Conservation (phyloP, 2,329 filamentous ascomycete genomes). For the Apiospora arundinis region DNA sequence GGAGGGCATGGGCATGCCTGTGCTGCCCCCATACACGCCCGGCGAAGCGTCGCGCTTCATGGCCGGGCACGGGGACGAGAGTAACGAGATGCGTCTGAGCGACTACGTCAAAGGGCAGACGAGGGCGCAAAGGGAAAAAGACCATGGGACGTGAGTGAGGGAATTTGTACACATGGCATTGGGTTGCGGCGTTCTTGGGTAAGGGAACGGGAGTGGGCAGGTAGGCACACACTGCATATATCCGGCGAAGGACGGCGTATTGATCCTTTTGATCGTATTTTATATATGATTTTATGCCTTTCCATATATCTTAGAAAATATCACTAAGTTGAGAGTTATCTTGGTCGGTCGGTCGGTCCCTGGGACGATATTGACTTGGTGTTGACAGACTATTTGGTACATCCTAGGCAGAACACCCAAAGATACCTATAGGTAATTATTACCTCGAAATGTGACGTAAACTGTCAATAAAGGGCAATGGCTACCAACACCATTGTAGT, state of each 20-base stretch:
- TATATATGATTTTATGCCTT: neutral
- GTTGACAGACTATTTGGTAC: too few species aligned
- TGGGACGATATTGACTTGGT: too few species aligned
- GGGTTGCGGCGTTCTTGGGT: conserved; percentile 19
- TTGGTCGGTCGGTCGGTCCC: too few species aligned
- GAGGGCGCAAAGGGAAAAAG: conserved; percentile 44
- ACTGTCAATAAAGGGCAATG: neutral
- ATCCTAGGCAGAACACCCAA: too few species aligned
- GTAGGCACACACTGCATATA: neutral
- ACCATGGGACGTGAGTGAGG: conserved; percentile 27
- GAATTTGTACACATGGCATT: neutral
- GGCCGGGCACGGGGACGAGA: conserved; percentile 42
- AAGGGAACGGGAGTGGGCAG: neutral
- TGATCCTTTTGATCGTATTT: too few species aligned
- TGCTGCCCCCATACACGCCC: conserved; percentile 42
- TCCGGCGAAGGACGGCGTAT: conserved; percentile 4
- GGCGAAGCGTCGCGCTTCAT: conserved; percentile 37
- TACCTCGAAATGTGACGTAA: neutral
- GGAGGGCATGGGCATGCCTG: conserved; percentile 30
- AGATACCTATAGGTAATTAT: neutral
- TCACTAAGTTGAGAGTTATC: too few species aligned
- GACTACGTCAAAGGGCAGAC: conserved; percentile 46
- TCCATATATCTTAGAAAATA: too few species aligned
- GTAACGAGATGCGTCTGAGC: conserved; percentile 45
- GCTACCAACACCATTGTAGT: neutral